phyloP scores from a whole-genome alignment of 1,139 yeast species.

The Hyphopichia wangnamkhiaoensis region DNA sequence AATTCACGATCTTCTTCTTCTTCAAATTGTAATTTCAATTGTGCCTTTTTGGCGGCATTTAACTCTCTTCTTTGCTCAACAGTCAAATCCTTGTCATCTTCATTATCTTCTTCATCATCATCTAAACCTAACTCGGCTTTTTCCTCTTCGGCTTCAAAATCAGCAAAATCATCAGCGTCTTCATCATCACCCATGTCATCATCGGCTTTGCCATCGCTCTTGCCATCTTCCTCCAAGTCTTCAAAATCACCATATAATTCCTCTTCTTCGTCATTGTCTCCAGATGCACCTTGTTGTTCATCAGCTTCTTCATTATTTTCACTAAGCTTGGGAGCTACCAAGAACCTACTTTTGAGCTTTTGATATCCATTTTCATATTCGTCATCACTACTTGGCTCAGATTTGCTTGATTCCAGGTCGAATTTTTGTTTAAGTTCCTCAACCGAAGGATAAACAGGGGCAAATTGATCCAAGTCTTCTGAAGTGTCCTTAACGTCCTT shows the following conservation, averaged over 20 bases:
- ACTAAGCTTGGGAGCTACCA: constrained; percentile 63
- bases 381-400: constrained; percentile 27
- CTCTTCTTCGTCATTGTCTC: constrained; percentile 45
- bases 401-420: constrained; percentile 28
- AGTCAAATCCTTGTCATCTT: constrained; percentile 45
- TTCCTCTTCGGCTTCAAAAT: constrained; percentile 54
- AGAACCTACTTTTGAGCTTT: constrained; percentile 57
- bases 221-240: constrained; percentile 61
- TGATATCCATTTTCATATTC: constrained; percentile 50
- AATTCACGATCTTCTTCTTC: constrained; percentile 83
- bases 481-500: constrained; percentile 31
- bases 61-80: constrained; percentile 71
- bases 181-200: constrained; percentile 19
- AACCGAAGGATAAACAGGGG: constrained; percentile 44
- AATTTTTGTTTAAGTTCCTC: constrained; percentile 59
- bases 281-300: constrained; percentile 31
- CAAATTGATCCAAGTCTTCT: constrained; percentile 33
- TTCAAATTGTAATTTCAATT: constrained; percentile 83
- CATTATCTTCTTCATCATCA: constrained; percentile 30
- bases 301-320: constrained; percentile 43
- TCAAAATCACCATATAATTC: constrained; percentile 79
- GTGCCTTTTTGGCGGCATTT: constrained; percentile 88
- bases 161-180: constrained; percentile 52
- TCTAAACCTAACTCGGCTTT: constrained; percentile 30
- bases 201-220: constrained; percentile 19